phyloP scores from a whole-genome alignment of 2,329 filamentous ascomycete species.

The Aspergillus sclerotialis region DNA sequence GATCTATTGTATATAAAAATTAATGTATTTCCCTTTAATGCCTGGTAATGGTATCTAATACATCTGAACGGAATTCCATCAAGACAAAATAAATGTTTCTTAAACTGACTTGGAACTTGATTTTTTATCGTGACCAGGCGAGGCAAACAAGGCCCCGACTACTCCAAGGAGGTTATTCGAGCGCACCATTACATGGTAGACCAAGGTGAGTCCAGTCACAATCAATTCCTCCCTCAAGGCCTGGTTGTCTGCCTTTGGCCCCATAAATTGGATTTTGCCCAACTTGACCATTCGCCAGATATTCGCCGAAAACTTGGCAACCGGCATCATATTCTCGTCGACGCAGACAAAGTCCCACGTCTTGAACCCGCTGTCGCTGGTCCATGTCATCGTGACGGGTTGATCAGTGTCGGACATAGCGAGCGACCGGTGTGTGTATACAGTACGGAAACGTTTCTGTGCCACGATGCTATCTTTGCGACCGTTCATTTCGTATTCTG shows the following conservation, averaged over 20 bases:
- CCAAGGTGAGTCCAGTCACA: conserved; percentile 21
- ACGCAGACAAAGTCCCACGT: conserved; percentile 26
- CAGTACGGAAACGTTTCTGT: conserved; percentile 18
- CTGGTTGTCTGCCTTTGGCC: conserved; percentile 6
- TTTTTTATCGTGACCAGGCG: neutral
- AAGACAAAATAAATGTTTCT: too few species aligned
- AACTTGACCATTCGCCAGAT: conserved; percentile 18
- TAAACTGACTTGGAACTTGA: too few species aligned
- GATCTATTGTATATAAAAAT: too few species aligned
- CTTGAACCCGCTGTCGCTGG: conserved; percentile 16
- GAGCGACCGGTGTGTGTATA: conserved; percentile 21
- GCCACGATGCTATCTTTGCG: conserved; percentile 16
- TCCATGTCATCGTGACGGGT: conserved; percentile 22
- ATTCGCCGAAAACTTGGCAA: conserved; percentile 20
- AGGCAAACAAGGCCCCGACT: conserved; percentile 16
- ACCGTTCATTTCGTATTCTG: conserved; percentile 19
- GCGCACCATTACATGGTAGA: conserved; percentile 19
- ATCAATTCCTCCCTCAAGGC: conserved; percentile 23
- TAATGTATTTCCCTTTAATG: too few species aligned
- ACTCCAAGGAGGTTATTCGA: conserved; percentile 16
- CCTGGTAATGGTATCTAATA: too few species aligned
- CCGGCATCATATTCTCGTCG: conserved; percentile 19
- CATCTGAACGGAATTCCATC: too few species aligned
- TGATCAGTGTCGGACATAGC: conserved; percentile 12
- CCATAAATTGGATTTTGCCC: conserved; percentile 21